Percentiles rank a stretch among this genome's conserved stretches.
phyloP scores from a whole-genome alignment of 1,284 basidiomycete species.

The Boletus mariae region DNA sequence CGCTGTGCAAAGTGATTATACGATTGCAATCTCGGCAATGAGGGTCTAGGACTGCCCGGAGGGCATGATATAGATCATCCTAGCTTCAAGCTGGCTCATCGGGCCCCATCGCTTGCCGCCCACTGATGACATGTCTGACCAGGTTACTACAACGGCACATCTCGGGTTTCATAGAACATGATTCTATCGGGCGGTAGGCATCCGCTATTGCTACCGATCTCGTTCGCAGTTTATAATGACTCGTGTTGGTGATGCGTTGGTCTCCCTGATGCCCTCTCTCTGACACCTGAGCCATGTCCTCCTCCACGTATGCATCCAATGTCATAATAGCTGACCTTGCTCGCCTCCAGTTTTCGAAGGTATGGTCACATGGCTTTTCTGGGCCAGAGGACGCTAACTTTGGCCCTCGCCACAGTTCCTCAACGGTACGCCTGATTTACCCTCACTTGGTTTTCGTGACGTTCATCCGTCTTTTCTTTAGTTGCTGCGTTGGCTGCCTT shows the following conservation, averaged over 20 bases:
- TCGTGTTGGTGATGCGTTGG: not conserved
- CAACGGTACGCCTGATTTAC: slow-evolving; percentile 14
- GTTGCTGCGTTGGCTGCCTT: slow-evolving; percentile 21
- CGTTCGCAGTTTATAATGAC: not conserved
- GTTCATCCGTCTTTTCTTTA: slow-evolving; percentile 3
- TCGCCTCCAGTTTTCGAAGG: slow-evolving; percentile 23
- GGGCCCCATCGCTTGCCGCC: no score
- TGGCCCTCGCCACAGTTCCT: slow-evolving; percentile 11
- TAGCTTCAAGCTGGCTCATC: no score
- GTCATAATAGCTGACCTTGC: slow-evolving; percentile 4
- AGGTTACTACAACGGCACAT: not conserved
- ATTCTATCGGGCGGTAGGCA: no score
- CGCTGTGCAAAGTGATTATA: no score
- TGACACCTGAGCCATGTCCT: slow-evolving; percentile 7
- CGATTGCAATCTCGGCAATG: no score
- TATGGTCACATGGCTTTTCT: not conserved
- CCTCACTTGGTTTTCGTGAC: not conserved
- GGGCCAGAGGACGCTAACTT: not conserved
- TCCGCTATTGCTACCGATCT: not conserved
- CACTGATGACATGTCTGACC: not conserved
- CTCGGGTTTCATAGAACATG: no score
- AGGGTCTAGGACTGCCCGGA: no score
- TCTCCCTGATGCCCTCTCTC: not conserved
- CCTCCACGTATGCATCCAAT: not conserved
- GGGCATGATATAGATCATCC: no score